Base-by-base conservation (phyloP, 2,329 filamentous ascomycete species). In the Chrysosphaeria jannelii region DNA sequence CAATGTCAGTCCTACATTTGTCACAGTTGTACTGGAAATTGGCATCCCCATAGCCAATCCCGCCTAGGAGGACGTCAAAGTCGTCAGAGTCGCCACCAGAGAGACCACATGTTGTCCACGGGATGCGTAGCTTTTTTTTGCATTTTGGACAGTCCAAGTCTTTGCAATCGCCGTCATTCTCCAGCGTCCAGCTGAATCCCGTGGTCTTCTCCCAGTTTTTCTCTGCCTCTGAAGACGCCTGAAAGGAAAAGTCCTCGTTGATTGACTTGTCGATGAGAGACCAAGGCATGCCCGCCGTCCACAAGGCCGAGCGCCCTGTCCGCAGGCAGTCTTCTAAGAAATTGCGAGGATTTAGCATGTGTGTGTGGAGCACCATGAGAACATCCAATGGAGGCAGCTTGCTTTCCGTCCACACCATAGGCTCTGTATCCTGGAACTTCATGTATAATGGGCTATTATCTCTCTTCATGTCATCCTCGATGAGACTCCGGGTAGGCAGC, bases 351-450 rank as follows among this genome's bases (percentile, higher is more conserved):
- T 78, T 79, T 3, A 81, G 55, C 58, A 74, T 67, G 35, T 74
- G 71, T 0, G 68, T 48, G 39, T 81, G 72, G 64, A 67, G 72
- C 0, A 79, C 63, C 66, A 79, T 71, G 11, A 78, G 41, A 1
- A 79, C 58, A 41, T 79, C 71, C 51, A 34, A 23, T 8, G 32
- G 32, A 10, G 23, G 28, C 22, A 33, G 17, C n/a, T n/a, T n/a
- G n/a, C n/a, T n/a, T n/a, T n/a, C n/a, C n/a, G n/a, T n/a, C n/a
- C n/a, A n/a, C n/a, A n/a, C n/a, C n/a, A n/a, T n/a, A n/a, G n/a
- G n/a, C n/a, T n/a, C n/a, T n/a, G n/a, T 31, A 2, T 27, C 27
- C 1, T 7, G 4, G 9, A 5, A 19, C 5, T 30, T 27, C 41
- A 54, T 46, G 27, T 47, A 40, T 4, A n/a, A n/a, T n/a, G n/a